Conservation (phyloP, 495 filamentous ascomycete species). For the Podospora sp. region DNA sequence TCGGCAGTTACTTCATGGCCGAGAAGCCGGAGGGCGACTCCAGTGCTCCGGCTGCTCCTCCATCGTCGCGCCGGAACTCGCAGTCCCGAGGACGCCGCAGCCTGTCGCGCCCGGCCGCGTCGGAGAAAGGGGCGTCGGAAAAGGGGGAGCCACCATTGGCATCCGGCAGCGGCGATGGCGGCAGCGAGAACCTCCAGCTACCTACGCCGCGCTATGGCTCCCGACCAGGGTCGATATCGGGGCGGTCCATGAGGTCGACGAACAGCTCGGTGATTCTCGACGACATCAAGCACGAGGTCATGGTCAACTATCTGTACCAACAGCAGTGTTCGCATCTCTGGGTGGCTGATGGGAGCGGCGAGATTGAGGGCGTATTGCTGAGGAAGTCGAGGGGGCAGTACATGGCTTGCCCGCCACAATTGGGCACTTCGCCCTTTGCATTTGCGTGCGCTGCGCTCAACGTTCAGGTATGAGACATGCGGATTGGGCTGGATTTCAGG, state of each 20-base stretch:
- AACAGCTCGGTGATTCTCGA: constrained; percentile 63
- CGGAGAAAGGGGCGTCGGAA: constrained; percentile 30
- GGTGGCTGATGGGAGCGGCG: constrained; percentile 66
- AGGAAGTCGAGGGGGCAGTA: constrained; percentile 67
- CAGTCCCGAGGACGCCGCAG: not conserved
- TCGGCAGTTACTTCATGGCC: constrained; percentile 64
- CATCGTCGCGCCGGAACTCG: not conserved
- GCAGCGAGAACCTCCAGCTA: constrained; percentile 43
- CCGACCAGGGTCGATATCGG: constrained; percentile 55
- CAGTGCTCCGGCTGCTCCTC: constrained; percentile 4
- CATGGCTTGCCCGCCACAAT: constrained; percentile 66
- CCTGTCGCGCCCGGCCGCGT: constrained; percentile 20
- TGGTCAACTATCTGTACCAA: constrained; percentile 81
- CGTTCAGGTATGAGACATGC: constrained; percentile 56
- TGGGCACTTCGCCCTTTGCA: constrained; percentile 60
- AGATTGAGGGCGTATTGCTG: constrained; percentile 71
- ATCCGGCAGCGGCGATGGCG: constrained; percentile 32
- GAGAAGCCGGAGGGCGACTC: constrained; percentile 44
- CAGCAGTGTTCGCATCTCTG: constrained; percentile 72
- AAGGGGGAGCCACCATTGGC: constrained; percentile 4
- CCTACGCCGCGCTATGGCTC: constrained; percentile 49
- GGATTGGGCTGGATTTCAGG: not conserved
- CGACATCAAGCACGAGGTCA: constrained; percentile 81
- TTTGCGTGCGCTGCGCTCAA: constrained; percentile 67
- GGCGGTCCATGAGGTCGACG: constrained; percentile 45